Evolutionary conservation across 1,139 yeast genomes (phyloP).

Genomic region (Yamadazyma taylorii): DNA sequence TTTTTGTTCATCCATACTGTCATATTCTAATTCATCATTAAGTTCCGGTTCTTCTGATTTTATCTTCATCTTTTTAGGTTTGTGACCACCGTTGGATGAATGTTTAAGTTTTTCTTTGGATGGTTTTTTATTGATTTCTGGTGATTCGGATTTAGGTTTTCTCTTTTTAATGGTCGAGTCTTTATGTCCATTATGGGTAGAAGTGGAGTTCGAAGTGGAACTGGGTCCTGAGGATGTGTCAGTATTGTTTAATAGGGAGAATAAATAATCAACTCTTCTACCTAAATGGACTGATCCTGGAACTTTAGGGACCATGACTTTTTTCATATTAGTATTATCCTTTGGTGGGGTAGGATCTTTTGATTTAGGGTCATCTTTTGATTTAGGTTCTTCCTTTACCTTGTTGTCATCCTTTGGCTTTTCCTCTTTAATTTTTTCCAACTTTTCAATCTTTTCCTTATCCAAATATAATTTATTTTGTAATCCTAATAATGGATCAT

Average conservation of each 20-base stretch:
- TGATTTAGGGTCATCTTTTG: constrained; percentile 22
- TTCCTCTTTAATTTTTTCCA: constrained; percentile 12
- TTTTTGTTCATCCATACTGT: constrained; percentile 75
- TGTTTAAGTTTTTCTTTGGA: constrained; percentile 9
- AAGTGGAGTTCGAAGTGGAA: too few relatives aligned
- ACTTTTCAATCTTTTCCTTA: constrained; percentile 15
- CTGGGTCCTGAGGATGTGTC: constrained; percentile 33
- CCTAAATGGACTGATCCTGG: constrained; percentile 95
- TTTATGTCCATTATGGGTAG: too few relatives aligned
- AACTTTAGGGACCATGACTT: constrained; percentile 40
- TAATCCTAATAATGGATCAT: constrained; percentile 88
- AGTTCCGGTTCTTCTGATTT: constrained; percentile 18
- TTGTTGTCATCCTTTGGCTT: constrained; percentile 15
- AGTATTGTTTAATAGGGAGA: constrained; percentile 59
- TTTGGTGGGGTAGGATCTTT: constrained; percentile 40
- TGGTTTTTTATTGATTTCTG: constrained; percentile 9
- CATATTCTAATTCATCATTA: constrained; percentile 59
- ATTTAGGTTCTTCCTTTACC: constrained; percentile 33
- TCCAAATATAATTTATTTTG: constrained; percentile 80
- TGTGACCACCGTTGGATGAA: constrained; percentile 2
- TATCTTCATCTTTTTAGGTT: constrained; percentile 12
- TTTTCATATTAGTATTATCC: constrained; percentile 6
- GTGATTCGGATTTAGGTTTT: constrained; percentile 8
- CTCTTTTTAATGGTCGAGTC: constrained; percentile 14
- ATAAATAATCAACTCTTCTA: constrained; percentile 88